Conservation (phyloP, 306 rosid genomes). For the Hylodesmum podocarpum region DNA sequence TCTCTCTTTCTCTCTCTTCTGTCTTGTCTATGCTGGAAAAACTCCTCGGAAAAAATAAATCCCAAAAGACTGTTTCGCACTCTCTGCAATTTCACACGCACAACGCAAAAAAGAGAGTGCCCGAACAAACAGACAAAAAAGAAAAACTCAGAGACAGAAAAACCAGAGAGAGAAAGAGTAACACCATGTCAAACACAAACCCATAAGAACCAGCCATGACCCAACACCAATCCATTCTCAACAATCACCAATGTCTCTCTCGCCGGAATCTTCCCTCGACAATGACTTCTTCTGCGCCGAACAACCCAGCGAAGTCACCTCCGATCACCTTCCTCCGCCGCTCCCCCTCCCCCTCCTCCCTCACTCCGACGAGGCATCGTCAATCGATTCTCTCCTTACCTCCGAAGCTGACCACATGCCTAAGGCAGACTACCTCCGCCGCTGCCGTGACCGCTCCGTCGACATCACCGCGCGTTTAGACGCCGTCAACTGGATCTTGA, state of each 20-base stretch:
- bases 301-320: conserved; percentile 18
- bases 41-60: conserved; percentile 11
- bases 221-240: conserved; percentile 5
- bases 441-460: conserved; percentile 41
- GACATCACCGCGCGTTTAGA: conserved; percentile 55
- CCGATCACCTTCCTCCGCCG: background rate
- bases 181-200: conserved; percentile 34
- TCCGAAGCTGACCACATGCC: conserved; percentile 45
- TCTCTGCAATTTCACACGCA: conserved; percentile 15
- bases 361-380: conserved; percentile 16
- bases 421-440: conserved; percentile 35
- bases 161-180: background rate
- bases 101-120: background rate
- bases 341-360: background rate
- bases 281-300: conserved; percentile 36
- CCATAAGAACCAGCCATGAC: conserved; percentile 40
- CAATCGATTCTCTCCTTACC: conserved; percentile 27
- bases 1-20: background rate
- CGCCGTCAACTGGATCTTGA: conserved; percentile 78
- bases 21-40: conserved; percentile 29
- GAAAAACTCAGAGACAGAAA: conserved; percentile 7
- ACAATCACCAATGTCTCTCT: conserved; percentile 29
- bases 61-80: background rate
- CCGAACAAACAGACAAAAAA: conserved; percentile 31
- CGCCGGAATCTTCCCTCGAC: conserved; percentile 20